Conservation (phyloP, 768 basidiomycete species). For the Mycena kentingensis region DNA sequence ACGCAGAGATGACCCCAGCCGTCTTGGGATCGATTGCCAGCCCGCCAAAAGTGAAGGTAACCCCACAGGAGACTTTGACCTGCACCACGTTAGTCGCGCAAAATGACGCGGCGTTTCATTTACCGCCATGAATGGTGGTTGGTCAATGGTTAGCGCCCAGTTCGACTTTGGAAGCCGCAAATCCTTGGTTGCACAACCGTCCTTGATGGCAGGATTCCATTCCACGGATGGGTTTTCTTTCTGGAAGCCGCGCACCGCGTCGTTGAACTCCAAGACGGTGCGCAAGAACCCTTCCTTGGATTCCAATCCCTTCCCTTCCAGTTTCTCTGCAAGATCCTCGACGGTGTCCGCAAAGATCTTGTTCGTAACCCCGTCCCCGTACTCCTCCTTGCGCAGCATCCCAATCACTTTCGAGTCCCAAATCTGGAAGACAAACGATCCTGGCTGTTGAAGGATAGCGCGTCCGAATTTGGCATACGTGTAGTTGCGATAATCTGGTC, state of each 20-base stretch:
- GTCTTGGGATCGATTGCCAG: slow-evolving; percentile 59
- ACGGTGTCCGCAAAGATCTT: slow-evolving; percentile 50
- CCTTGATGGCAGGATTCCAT: slow-evolving; percentile 71
- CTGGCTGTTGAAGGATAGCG: slow-evolving; percentile 59
- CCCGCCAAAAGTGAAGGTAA: slow-evolving; percentile 76
- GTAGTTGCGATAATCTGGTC: slow-evolving; percentile 63
- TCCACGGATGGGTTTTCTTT: slow-evolving; percentile 33
- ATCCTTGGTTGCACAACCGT: slow-evolving; percentile 52
- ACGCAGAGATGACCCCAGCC: slow-evolving; percentile 49
- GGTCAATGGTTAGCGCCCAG: slow-evolving; percentile 62
- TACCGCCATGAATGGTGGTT: slow-evolving; percentile 58
- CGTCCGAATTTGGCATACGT: slow-evolving; percentile 72
- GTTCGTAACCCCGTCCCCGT: slow-evolving; percentile 61
- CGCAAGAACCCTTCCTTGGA: slow-evolving; percentile 42
- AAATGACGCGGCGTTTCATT: background rate
- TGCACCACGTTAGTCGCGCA: background rate
- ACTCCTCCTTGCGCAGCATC: slow-evolving; percentile 63
- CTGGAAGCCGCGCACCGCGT: slow-evolving; percentile 42
- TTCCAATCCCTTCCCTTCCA: slow-evolving; percentile 48
- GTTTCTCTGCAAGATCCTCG: slow-evolving; percentile 51
- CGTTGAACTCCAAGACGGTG: slow-evolving; percentile 55
- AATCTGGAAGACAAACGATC: slow-evolving; percentile 64
- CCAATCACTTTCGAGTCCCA: slow-evolving; percentile 52
- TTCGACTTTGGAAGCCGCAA: slow-evolving; percentile 61
- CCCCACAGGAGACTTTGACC: slow-evolving; percentile 65